Evolutionary conservation across 2,329 filamentous ascomycete species (phyloP), one percentile per base, ranked within the genome.

Genomic region (Penicillium vulpinum): DNA sequence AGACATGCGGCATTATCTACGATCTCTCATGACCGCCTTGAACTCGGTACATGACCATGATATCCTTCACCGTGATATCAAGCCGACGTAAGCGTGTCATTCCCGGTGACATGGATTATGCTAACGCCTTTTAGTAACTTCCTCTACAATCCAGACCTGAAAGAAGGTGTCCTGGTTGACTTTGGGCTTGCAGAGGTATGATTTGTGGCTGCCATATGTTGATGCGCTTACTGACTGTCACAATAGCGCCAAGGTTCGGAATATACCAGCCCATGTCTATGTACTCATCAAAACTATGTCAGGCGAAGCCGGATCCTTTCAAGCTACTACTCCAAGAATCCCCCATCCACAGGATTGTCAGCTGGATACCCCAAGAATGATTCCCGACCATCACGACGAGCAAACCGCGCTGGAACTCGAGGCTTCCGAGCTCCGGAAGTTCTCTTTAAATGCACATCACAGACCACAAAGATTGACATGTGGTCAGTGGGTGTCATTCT

Each of bases 401-500:
- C 94, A 43, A 99, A 99, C 74, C 87, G 94, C 59, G 94, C 94
- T 5, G 94, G 94, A 21, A 99, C 94, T 5, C 85, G 94, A 71
- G 94, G 94, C 1, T 99, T 99, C 77, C 90, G 94, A 53, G 94
- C 94, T 0, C 94, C 94, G 8, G 94, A 99, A 74, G 94, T 99
- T 3, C 82, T 99, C 1, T 90, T 97, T 76, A 99, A 99, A 75
- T 99, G 94, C 77, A 97, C 92, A 0, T 89, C 92, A 62, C 94
- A 99, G 74, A 95, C 89, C 4, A 93, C 90, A 41, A 89, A 93
- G 65, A 94, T 99, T 65, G 94, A 99, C 72, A 89, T 99, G 63
- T 99, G 94, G 94, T 96, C 91, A 24, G 92, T 88, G 0, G 94
- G 94, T 40, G 92, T 99, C n/a, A 96, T 99, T 54, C 83, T 99